Percentiles rank a stretch among this genome's conserved stretches.
Evolutionary conservation across 139 green algal species (phyloP).

Genomic region (Nannochloris sp.): DNA sequence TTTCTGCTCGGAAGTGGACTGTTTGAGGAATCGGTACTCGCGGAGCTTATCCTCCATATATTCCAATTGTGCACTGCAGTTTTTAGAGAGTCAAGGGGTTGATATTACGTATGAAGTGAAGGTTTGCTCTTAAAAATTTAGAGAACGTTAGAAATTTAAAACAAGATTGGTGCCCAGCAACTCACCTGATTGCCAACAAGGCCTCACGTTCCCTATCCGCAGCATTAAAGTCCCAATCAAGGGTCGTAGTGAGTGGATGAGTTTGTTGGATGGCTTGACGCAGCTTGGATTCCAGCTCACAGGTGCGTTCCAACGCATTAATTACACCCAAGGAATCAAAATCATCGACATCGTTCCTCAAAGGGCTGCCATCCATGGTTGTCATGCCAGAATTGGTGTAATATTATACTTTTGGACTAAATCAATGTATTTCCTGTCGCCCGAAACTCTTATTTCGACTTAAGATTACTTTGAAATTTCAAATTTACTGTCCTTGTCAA

Average conservation of each 20-base stretch:
- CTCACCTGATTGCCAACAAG: conserved; percentile 34
- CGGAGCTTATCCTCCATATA: conserved; percentile 50
- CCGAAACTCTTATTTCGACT: too few species aligned
- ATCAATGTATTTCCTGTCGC: too few species aligned
- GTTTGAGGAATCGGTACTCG: conserved; percentile 27
- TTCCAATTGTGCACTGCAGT: conserved; percentile 46
- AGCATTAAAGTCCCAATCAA: conserved; percentile 32
- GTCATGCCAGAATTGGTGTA: neutral
- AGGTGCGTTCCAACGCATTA: conserved; percentile 30
- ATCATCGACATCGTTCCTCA: conserved; percentile 12
- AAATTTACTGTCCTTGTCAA: too few species aligned
- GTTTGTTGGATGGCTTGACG: conserved; percentile 48
- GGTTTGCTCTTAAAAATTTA: neutral
- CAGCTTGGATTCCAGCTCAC: conserved; percentile 34
- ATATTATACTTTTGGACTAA: too few species aligned
- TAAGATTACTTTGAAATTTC: too few species aligned
- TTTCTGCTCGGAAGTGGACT: conserved; percentile 29
- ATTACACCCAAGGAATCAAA: conserved; percentile 29
- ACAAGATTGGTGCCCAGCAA: too few species aligned
- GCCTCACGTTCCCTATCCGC: conserved; percentile 37
- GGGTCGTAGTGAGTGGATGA: conserved; percentile 37
- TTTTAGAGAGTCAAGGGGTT: neutral
- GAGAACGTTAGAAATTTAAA: too few species aligned
- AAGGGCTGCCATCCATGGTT: neutral
- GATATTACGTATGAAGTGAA: neutral